A percentile compares a stretch with the other conserved stretches of the same genome.
Evolutionary conservation across 1,284 basidiomycete species (phyloP).

Genomic region (Irpex rosettiformis): DNA sequence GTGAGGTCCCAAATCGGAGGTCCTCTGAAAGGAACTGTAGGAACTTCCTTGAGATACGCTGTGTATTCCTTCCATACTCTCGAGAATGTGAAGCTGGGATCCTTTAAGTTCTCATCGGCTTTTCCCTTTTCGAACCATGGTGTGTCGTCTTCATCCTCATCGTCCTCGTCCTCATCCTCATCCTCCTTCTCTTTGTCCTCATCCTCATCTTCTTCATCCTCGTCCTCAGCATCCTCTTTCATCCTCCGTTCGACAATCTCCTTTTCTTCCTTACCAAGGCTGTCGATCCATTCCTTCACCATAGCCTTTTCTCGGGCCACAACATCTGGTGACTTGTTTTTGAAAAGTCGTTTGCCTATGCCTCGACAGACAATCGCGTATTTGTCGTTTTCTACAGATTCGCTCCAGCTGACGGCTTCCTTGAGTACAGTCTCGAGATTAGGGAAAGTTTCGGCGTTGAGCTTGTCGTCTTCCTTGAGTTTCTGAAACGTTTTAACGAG

Average conservation of each 20-base stretch:
- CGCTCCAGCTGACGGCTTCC: constrained; percentile 26
- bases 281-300: constrained; percentile 27
- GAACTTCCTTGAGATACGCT: constrained; percentile 22
- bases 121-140: constrained; percentile 28
- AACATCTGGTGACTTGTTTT: constrained; percentile 27
- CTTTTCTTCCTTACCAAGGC: constrained; percentile 22
- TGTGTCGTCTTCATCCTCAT: constrained; percentile 18
- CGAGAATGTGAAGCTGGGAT: constrained; percentile 23
- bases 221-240: constrained; percentile 23
- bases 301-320: constrained; percentile 29
- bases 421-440: constrained; percentile 35
- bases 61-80: constrained; percentile 38
- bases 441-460: constrained; percentile 30
- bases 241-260: constrained; percentile 19
- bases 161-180: constrained; percentile 18
- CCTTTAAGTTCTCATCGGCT: constrained; percentile 10
- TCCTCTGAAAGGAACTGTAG: constrained; percentile 29
- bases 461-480: constrained; percentile 28
- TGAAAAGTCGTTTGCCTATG: constrained; percentile 33
- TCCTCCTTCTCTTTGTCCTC: constrained; percentile 23
- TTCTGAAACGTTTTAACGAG: constrained; percentile 35
- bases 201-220: constrained; percentile 19
- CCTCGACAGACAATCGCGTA: constrained; percentile 35
- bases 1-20: constrained; percentile 30
- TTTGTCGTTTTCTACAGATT: constrained; percentile 16